These are phyloP conservation scores for Phtheirospermum japonicum DNA, from an alignment of 257 asterid species.

Conservation along the genomic window DNA sequence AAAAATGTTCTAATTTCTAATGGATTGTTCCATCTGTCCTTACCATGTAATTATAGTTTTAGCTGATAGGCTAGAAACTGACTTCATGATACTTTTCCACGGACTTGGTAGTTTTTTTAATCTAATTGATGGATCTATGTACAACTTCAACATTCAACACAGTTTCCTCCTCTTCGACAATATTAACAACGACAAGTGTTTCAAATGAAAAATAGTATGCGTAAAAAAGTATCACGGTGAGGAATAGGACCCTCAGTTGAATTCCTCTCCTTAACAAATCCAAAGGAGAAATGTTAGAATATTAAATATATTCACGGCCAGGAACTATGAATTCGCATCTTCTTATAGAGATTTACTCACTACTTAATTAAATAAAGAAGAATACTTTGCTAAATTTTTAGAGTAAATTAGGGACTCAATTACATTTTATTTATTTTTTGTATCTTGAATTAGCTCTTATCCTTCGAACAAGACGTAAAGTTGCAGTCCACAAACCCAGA, in stretches of 20 bases:
- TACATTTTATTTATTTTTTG: not conserved
- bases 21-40: no score
- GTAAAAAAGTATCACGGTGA: slow-evolving; percentile 31
- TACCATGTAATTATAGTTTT: no score
- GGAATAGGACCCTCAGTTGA: slow-evolving; percentile 58
- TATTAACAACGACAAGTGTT: slow-evolving; percentile 71
- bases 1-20: no score
- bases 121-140: slow-evolving; percentile 36
- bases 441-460: slow-evolving; percentile 41
- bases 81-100: no score
- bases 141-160: slow-evolving; percentile 42
- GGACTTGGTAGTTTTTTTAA: slow-evolving; percentile 33
- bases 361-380: slow-evolving; percentile 18
- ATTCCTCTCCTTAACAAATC: slow-evolving; percentile 71
- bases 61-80: no score
- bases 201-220: slow-evolving; percentile 59
- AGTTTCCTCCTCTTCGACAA: slow-evolving; percentile 80
- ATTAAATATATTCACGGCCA: slow-evolving; percentile 18
- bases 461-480: slow-evolving; percentile 90
- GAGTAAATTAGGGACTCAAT: not conserved
- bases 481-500: slow-evolving; percentile 93
- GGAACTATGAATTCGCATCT: slow-evolving; percentile 12
- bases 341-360: slow-evolving; percentile 16
- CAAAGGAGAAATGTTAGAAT: slow-evolving; percentile 26
- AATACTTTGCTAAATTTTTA: not conserved